These are phyloP conservation scores for Gloeostereum incarnatum DNA, from an alignment of 768 basidiomycete species.

Conservation along the genomic window DNA sequence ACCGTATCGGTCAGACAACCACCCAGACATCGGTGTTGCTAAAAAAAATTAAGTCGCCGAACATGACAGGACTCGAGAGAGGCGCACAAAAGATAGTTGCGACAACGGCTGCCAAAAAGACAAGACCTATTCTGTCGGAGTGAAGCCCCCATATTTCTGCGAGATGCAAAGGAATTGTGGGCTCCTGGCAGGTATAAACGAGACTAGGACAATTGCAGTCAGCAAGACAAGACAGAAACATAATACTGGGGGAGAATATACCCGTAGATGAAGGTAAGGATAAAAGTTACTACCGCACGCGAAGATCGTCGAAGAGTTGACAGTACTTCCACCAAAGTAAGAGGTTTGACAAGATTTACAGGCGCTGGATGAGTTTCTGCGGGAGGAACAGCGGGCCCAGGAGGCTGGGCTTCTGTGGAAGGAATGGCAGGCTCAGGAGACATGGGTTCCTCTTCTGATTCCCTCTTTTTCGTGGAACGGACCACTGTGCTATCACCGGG, in stretches of 20 bases:
- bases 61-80: background rate
- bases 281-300: constrained; percentile 36
- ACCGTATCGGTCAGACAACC: constrained; percentile 45
- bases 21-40: constrained; percentile 58
- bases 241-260: too few relatives aligned
- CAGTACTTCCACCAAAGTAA: too few relatives aligned
- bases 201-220: constrained; percentile 21
- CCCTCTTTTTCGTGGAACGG: background rate
- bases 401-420: too few relatives aligned
- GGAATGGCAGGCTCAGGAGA: too few relatives aligned
- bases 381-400: too few relatives aligned
- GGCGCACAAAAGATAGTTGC: constrained; percentile 56
- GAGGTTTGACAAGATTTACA: too few relatives aligned
- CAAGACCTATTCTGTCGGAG: constrained; percentile 49
- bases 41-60: constrained; percentile 5
- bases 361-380: too few relatives aligned
- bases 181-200: constrained; percentile 40
- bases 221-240: background rate
- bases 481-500: too few relatives aligned
- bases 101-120: constrained; percentile 55
- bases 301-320: too few relatives aligned
- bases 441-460: too few relatives aligned
- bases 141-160: constrained; percentile 37
- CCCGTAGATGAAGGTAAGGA: constrained; percentile 46
- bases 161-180: constrained; percentile 47